phyloP scores from a whole-genome alignment of 768 basidiomycete genomes.

The Mycena pura region DNA sequence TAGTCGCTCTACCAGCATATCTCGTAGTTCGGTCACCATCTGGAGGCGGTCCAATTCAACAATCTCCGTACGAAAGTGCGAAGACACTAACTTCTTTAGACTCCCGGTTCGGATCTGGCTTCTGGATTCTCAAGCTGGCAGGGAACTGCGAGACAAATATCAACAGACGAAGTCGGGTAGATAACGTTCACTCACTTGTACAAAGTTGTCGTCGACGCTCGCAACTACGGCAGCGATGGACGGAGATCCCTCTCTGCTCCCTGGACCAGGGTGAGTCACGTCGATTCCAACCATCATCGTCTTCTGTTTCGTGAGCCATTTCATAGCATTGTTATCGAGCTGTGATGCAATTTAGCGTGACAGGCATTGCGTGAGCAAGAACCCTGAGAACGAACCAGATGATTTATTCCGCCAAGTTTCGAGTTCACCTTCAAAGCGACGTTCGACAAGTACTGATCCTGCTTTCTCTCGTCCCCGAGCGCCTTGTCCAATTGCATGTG shows the following conservation, averaged over 20 bases:
- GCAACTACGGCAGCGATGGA: slow-evolving; percentile 87
- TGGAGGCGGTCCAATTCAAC: slow-evolving; percentile 38
- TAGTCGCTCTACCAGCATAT: slow-evolving; percentile 78
- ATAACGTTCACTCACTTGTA: slow-evolving; percentile 36
- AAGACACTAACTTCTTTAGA: slow-evolving; percentile 37
- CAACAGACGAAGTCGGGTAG: background rate
- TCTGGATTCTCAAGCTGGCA: slow-evolving; percentile 72
- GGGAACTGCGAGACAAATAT: slow-evolving; percentile 58
- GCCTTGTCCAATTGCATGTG: slow-evolving; percentile 75
- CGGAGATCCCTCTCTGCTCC: slow-evolving; percentile 72
- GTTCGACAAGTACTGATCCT: slow-evolving; percentile 82
- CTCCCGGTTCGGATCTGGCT: slow-evolving; percentile 33
- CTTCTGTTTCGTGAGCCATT: slow-evolving; percentile 67
- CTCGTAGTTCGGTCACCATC: slow-evolving; percentile 73
- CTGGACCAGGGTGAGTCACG: slow-evolving; percentile 80
- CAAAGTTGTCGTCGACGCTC: slow-evolving; percentile 70
- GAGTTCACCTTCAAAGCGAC: slow-evolving; percentile 78
- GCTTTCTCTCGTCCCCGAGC: slow-evolving; percentile 56
- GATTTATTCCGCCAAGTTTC: slow-evolving; percentile 85
- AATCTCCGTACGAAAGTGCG: background rate
- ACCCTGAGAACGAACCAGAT: slow-evolving; percentile 53
- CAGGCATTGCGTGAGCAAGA: too few relatives aligned
- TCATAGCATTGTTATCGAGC: slow-evolving; percentile 62
- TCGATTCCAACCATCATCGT: slow-evolving; percentile 91
- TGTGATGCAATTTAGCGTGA: slow-evolving; percentile 30